Percentiles rank a stretch among this genome's conserved stretches.
Conservation (phyloP, 2,329 filamentous ascomycete species). For the Pseudogymnoascus sp. region DNA sequence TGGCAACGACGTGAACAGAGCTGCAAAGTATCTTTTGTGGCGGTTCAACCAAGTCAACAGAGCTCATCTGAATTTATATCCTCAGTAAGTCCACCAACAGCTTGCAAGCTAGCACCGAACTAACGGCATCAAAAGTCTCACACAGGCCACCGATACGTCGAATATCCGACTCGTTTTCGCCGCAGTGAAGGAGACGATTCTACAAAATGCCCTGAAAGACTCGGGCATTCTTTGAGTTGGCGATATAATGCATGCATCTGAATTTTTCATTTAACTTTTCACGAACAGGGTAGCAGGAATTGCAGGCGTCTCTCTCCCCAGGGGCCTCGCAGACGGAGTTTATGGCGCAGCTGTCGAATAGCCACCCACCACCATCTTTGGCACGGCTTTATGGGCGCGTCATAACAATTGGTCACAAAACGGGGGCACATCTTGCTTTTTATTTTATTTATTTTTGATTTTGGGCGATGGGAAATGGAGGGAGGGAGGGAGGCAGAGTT, state of each 20-base stretch:
- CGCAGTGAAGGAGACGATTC: constrained; percentile 95
- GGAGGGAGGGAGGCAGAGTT: constrained; percentile 2
- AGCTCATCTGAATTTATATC: constrained; percentile 91
- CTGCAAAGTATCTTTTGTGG: constrained; percentile 96
- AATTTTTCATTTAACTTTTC: neutral
- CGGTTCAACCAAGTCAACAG: constrained; percentile 98
- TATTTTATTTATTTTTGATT: neutral
- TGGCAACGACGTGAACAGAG: constrained; percentile 94
- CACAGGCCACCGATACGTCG: constrained; percentile 96
- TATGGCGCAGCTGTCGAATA: constrained; percentile 6
- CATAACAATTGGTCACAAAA: constrained; percentile 3
- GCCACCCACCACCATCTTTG: neutral
- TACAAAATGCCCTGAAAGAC: constrained; percentile 96
- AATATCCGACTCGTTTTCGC: constrained; percentile 98
- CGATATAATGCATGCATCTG: neutral
- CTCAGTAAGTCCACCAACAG: constrained; percentile 61
- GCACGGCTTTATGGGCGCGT: constrained; percentile 5
- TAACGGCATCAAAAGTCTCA: constrained; percentile 58
- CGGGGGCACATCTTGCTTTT: neutral
- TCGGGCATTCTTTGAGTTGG: constrained; percentile 75
- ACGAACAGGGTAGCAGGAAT: neutral
- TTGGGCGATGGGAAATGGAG: neutral
- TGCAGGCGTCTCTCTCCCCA: neutral
- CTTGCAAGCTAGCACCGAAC: neutral
- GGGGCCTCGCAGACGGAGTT: neutral